Evolutionary conservation across 257 asterid species (phyloP), one percentile per base, ranked within the genome.

Genomic region (Salvia hispanica): DNA sequence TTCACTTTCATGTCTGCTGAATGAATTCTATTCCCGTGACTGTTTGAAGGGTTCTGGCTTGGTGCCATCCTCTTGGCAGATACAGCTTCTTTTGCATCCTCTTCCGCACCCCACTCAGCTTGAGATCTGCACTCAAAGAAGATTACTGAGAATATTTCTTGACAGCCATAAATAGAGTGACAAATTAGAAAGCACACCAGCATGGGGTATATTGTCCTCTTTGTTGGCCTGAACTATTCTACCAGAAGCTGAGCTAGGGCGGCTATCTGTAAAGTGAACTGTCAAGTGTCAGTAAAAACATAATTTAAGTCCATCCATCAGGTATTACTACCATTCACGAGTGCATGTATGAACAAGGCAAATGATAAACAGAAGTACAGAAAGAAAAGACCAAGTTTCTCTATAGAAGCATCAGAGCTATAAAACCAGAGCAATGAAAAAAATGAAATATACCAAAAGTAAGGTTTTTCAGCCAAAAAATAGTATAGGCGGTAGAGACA

Each of bases 61-160:
- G 71, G 85, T 34, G 70, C 36, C 54, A 74, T 62, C 73, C 73
- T 77, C 77, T 72, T 73, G 56, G 85, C 25, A 64, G 65, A 73
- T 47, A 72, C 45, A 65, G 80, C 88, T 56, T 87, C 88, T 46
- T 81, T 92, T 13, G 79, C 60, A 52, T 76, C 83, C 65, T 77
- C 82, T 52, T 85, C 95, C 66, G 92, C 90, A 31, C 95, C 91
- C 96, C 92, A 83, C 82, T 94, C 99, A 74, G 68, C 4, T 76
- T 79, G 48, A 66, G 69, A 81, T 87, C 98, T 91, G 90, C 82
- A 75, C 43, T 28, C 61, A 67, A 66, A 77, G 42, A 54, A 67
- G 37, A 64, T 42, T 12, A 42, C 39, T 58, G 54, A 68, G 64
- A 55, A 52, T 8, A 40, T 39, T 54, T 56, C 28, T 43, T 53